Evolutionary conservation across 169 alveolate genomes (phyloP), one percentile per base, ranked within the genome.

Genomic region (Theileria luwenshuni): DNA sequence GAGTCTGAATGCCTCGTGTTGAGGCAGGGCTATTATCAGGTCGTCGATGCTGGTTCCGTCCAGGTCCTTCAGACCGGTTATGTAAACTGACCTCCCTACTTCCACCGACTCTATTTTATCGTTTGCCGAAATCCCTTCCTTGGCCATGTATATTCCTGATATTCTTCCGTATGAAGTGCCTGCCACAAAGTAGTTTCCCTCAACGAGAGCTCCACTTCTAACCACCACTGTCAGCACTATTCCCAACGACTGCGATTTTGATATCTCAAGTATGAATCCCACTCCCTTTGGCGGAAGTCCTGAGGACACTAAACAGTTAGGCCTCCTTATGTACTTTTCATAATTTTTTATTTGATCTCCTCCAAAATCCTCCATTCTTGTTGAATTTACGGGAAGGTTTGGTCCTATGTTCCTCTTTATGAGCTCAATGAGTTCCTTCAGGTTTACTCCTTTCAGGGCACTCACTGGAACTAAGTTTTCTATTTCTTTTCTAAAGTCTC

Each of bases 151-250:
- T 69, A 90, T 86, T 48, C 88, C 81, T 7, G 72, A 58, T 28
- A 90, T 74, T 41, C 76, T 77, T 10, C 94, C 94, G 69, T 77
- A 90, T 17, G 90, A 86, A 0, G 93, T 86, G 28, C 94, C 94
- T 41, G 91, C 86, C 27, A 90, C 88, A 74, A 90, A 90, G 74
- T 83, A 86, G 62, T 60, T 83, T 2, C 94, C 94, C 72, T 90
- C 88, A 28, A 86, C 75, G 43, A 90, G 49, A 28, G 68, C 77
- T 2, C 94, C 94, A 60, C 79, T 83, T 43, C 89, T 79, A n/a
- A 89, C 84, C 38, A 84, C 67, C 52, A 89, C 77, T 42, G 84
- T 83, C 25, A 89, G 76, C 17, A 89, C 75, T 5, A 79, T 65
- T 3, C 93, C 93, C 47, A 64, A 65, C 35, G 90, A 69, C 30